These are phyloP conservation scores for Nasturtium officinale DNA, from an alignment of 345 rosid species.

Conservation along the genomic window DNA sequence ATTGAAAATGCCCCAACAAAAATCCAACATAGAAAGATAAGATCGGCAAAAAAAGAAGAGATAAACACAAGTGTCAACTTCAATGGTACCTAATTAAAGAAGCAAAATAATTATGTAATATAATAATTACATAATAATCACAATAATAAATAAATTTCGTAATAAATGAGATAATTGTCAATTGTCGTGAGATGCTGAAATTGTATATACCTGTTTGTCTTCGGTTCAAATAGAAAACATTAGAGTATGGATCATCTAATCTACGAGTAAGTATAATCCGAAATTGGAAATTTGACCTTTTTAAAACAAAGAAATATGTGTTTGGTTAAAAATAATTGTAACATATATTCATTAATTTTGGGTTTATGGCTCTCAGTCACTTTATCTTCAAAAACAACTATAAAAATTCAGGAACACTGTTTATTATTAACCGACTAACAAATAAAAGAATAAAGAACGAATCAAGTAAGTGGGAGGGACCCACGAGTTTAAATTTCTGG, in stretches of 20 bases:
- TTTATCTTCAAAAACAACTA: neutral
- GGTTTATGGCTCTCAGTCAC: neutral
- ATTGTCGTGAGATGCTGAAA: neutral
- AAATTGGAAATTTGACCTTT: slow-evolving; percentile 11
- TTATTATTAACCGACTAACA: neutral
- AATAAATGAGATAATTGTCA: slow-evolving; percentile 14
- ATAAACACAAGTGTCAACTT: slow-evolving; percentile 36
- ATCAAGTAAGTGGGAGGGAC: slow-evolving; percentile 27
- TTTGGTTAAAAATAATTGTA: too few species aligned
- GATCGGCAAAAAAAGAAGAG: neutral
- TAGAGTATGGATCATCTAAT: slow-evolving; percentile 16
- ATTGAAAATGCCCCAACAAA: slow-evolving; percentile 7
- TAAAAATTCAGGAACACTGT: neutral
- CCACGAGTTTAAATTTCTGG: slow-evolving; percentile 34
- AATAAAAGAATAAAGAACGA: too few species aligned
- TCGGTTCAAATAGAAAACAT: slow-evolving; percentile 16
- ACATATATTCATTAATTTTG: too few species aligned
- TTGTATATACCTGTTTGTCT: neutral
- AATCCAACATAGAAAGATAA: slow-evolving; percentile 36
- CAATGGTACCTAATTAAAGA: neutral
- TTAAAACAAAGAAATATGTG: neutral
- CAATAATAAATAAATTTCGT: neutral
- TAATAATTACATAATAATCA: neutral
- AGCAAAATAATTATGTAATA: neutral
- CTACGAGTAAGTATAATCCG: neutral